Percentiles rank a stretch among this genome's conserved stretches.
Conservation (phyloP, 2,329 filamentous ascomycete genomes). For the Calycina herbarum region DNA sequence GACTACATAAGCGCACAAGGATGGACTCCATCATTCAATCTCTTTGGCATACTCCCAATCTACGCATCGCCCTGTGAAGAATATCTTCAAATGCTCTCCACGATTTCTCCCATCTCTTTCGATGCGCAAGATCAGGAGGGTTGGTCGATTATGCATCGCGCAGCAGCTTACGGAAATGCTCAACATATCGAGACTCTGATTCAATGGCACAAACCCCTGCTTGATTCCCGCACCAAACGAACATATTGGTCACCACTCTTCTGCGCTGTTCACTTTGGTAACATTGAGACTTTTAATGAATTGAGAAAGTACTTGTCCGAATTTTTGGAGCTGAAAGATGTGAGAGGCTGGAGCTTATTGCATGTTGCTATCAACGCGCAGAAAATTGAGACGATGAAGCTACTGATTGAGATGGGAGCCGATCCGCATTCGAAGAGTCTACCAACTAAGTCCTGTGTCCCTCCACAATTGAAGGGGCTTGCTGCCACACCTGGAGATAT, state of each 20-base stretch:
- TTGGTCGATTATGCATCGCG: slow-evolving; percentile 15
- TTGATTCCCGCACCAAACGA: neutral
- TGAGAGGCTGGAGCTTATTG: slow-evolving; percentile 7
- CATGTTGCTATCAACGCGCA: neutral
- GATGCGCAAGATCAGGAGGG: slow-evolving; percentile 11
- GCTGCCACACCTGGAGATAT: slow-evolving; percentile 5
- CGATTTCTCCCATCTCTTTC: slow-evolving; percentile 4
- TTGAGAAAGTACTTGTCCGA: neutral
- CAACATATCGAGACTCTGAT: neutral
- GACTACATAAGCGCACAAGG: slow-evolving; percentile 9
- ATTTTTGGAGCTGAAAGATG: neutral
- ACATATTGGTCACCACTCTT: slow-evolving; percentile 9
- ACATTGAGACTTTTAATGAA: slow-evolving; percentile 10
- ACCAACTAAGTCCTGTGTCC: neutral
- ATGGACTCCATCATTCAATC: slow-evolving; percentile 2
- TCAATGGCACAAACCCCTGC: neutral
- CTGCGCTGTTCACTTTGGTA: slow-evolving; percentile 8
- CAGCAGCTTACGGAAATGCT: slow-evolving; percentile 7
- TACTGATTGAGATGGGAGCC: slow-evolving; percentile 1
- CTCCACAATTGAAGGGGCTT: neutral
- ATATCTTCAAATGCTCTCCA: slow-evolving; percentile 11
- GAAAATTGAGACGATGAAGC: neutral
- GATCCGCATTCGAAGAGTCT: slow-evolving; percentile 10
- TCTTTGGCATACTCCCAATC: neutral
- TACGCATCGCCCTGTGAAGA: neutral